phyloP scores from a whole-genome alignment of 495 filamentous ascomycete genomes.

The Neurospora tetrasperma region DNA sequence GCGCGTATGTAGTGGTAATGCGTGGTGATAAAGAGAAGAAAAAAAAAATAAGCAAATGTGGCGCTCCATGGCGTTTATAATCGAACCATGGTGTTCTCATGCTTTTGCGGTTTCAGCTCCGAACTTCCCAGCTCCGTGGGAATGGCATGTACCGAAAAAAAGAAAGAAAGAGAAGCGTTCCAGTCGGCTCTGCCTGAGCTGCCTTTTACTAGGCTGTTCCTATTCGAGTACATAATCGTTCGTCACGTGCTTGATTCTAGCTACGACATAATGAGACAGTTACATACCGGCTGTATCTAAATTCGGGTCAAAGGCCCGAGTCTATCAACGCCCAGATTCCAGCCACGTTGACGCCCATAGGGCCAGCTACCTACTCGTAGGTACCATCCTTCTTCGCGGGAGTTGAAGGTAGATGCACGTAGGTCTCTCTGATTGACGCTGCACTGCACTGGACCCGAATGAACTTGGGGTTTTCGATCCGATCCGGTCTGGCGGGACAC shows the following conservation, averaged over 20 bases:
- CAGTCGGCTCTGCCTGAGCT: background rate
- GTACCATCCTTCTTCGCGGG: background rate
- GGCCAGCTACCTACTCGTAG: no score
- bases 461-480: background rate
- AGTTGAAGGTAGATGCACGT: background rate
- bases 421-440: background rate
- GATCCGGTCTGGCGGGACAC: background rate
- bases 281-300: background rate
- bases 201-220: background rate
- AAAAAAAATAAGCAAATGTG: background rate
- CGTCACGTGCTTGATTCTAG: background rate
- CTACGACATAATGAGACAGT: background rate
- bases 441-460: background rate
- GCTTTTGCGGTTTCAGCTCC: constrained; percentile 1
- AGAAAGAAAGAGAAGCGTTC: background rate
- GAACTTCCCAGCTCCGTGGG: background rate
- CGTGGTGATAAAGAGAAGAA: background rate
- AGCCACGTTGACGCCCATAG: background rate
- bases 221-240: background rate
- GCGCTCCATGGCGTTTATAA: background rate
- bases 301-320: background rate
- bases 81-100: background rate
- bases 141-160: background rate
- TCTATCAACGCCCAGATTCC: background rate
- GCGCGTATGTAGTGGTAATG: background rate